These are phyloP conservation scores for Leccinum olivaceoglutinosum DNA, from an alignment of 1,284 basidiomycete species.

Conservation along the genomic window DNA sequence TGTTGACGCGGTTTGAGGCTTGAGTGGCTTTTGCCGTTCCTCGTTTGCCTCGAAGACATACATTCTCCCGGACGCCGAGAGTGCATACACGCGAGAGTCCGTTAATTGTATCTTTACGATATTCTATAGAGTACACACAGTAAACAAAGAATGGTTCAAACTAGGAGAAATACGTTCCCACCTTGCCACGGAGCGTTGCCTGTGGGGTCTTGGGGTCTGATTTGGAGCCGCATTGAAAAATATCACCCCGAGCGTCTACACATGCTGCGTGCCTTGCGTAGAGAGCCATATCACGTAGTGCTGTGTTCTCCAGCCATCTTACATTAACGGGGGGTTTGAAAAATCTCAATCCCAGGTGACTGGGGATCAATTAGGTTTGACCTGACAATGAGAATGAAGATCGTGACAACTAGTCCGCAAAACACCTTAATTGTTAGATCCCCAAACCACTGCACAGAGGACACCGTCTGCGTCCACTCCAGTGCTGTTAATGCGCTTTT, in stretches of 20 bases:
- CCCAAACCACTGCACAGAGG: conserved; percentile 46
- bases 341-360: conserved; percentile 29
- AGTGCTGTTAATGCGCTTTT: conserved; percentile 16
- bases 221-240: conserved; percentile 67
- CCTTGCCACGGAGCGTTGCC: conserved; percentile 66
- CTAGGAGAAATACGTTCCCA: conserved; percentile 30
- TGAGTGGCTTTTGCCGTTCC: conserved; percentile 39
- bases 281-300: conserved; percentile 73
- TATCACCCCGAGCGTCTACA: conserved; percentile 82
- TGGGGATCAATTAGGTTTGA: conserved; percentile 41
- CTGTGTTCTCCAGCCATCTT: conserved; percentile 55
- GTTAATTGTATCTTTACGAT: conserved; percentile 60
- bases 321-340: conserved; percentile 46
- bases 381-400: conserved; percentile 28
- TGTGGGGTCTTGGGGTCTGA: conserved; percentile 21
- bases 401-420: not conserved
- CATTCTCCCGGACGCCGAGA: conserved; percentile 69
- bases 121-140: conserved; percentile 41
- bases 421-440: conserved; percentile 48
- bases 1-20: conserved; percentile 34
- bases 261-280: conserved; percentile 75
- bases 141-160: not conserved
- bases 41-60: conserved; percentile 61
- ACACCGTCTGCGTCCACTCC: conserved; percentile 25
- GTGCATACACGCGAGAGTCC: conserved; percentile 59